phyloP scores from a whole-genome alignment of 805 yeast genomes.

The Yarrowia osloensis region DNA sequence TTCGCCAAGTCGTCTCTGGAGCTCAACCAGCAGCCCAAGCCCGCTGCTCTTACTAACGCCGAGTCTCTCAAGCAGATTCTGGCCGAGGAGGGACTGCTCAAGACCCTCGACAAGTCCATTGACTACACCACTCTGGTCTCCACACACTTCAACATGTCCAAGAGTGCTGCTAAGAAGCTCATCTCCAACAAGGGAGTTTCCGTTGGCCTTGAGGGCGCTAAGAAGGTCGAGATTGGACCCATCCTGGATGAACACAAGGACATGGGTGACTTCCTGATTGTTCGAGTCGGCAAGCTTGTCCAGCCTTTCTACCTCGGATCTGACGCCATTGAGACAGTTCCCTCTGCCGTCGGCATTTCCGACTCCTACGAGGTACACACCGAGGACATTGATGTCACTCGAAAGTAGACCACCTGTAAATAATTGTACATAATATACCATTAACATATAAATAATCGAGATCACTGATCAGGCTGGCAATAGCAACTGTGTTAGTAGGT shows the following conservation, averaged over 20 bases:
- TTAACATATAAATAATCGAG: conserved; percentile 15
- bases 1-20: conserved; percentile 56
- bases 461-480: conserved; percentile 20
- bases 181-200: conserved; percentile 74
- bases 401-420: conserved; percentile 1
- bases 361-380: not conserved
- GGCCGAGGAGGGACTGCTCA: conserved; percentile 57
- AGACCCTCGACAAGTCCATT: conserved; percentile 42
- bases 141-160: conserved; percentile 46
- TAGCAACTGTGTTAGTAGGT: conserved; percentile 28
- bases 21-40: conserved; percentile 39
- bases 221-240: conserved; percentile 38
- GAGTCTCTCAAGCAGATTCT: conserved; percentile 59
- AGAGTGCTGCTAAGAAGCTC: conserved; percentile 59
- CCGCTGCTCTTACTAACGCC: conserved; percentile 43
- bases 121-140: conserved; percentile 54
- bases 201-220: conserved; percentile 52
- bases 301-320: conserved; percentile 1
- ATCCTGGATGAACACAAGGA: conserved; percentile 55
- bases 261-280: conserved; percentile 59
- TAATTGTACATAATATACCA: conserved; percentile 28
- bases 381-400: conserved; percentile 14
- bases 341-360: not conserved
- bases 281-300: conserved; percentile 69
- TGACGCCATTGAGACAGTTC: not conserved